Evolutionary conservation across 2,329 filamentous ascomycete species (phyloP).

Genomic region (Botrytis paeoniae): DNA sequence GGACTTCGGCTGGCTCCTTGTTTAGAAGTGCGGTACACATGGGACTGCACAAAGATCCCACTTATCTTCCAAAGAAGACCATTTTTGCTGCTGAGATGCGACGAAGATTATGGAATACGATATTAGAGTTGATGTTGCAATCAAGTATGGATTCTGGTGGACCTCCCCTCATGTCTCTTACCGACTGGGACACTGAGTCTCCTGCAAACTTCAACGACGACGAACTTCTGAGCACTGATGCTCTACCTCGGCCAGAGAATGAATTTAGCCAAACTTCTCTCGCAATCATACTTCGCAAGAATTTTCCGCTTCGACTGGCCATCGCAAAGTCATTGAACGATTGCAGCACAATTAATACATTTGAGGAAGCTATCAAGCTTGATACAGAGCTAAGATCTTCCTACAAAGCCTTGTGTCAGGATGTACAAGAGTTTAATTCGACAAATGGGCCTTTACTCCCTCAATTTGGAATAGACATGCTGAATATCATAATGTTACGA

Average conservation of each 20-base stretch:
- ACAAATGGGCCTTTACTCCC: conserved; percentile 35
- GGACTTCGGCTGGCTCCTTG: conserved; percentile 47
- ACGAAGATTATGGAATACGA: conserved; percentile 51
- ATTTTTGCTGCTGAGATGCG: conserved; percentile 46
- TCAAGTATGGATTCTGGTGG: conserved; percentile 47
- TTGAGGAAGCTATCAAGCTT: conserved; percentile 46
- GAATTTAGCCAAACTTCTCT: conserved; percentile 44
- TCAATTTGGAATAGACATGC: conserved; percentile 44
- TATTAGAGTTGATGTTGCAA: conserved; percentile 48
- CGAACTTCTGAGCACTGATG: conserved; percentile 40
- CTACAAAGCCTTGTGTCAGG: neutral
- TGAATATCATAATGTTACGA: conserved; percentile 52
- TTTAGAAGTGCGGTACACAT: conserved; percentile 48
- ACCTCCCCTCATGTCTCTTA: conserved; percentile 42
- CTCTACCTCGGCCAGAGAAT: conserved; percentile 37
- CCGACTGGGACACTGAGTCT: conserved; percentile 49
- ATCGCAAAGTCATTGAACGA: conserved; percentile 46
- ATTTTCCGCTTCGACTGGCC: conserved; percentile 45
- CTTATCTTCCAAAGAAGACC: conserved; percentile 39
- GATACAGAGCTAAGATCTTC: conserved; percentile 1
- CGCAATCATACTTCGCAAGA: conserved; percentile 44
- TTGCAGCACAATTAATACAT: conserved; percentile 40
- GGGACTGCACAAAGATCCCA: conserved; percentile 51
- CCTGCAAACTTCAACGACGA: conserved; percentile 52
- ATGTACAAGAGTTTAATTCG: neutral